A percentile compares a stretch with the other conserved stretches of the same genome.
Evolutionary conservation across 2,329 filamentous ascomycete genomes (phyloP).

Genomic region (Balansia obtecta): DNA sequence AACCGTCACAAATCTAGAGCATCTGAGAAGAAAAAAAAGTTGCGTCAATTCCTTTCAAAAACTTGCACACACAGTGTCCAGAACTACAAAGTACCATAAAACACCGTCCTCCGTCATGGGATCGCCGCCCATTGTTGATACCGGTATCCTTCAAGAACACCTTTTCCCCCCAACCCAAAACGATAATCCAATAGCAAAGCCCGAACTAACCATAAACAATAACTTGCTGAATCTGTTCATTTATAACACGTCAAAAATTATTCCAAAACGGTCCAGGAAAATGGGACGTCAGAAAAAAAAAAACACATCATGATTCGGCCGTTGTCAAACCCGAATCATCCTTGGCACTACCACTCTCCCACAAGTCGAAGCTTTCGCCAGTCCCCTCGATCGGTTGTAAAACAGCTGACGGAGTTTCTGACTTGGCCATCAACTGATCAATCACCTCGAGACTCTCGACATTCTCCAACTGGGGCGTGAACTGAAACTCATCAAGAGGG

Average conservation of each 20-base stretch:
- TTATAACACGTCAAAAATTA: background rate
- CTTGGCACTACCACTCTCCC: slow-evolving; percentile 56
- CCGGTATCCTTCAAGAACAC: background rate
- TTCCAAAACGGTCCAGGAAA: background rate
- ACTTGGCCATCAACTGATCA: slow-evolving; percentile 25
- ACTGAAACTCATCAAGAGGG: slow-evolving; percentile 9
- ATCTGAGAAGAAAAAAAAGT: background rate
- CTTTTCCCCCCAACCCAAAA: background rate
- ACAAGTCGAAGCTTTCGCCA: slow-evolving; percentile 52
- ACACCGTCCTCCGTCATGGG: background rate
- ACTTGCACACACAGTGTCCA: too few species aligned
- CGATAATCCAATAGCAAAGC: background rate
- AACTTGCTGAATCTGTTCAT: slow-evolving; percentile 1
- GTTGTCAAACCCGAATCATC: slow-evolving; percentile 35
- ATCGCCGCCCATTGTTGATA: background rate
- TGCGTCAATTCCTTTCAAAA: too few species aligned
- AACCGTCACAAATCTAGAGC: too few species aligned
- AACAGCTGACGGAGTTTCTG: slow-evolving; percentile 28
- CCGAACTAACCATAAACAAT: background rate
- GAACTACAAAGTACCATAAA: background rate
- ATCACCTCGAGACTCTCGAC: slow-evolving; percentile 14
- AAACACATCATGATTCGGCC: slow-evolving; percentile 12
- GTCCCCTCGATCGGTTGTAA: slow-evolving; percentile 45
- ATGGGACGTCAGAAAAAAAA: background rate
- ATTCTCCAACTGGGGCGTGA: slow-evolving; percentile 11